These are phyloP conservation scores for Alternaria panax DNA, from an alignment of 2,329 filamentous ascomycete genomes.

Conservation along the genomic window DNA sequence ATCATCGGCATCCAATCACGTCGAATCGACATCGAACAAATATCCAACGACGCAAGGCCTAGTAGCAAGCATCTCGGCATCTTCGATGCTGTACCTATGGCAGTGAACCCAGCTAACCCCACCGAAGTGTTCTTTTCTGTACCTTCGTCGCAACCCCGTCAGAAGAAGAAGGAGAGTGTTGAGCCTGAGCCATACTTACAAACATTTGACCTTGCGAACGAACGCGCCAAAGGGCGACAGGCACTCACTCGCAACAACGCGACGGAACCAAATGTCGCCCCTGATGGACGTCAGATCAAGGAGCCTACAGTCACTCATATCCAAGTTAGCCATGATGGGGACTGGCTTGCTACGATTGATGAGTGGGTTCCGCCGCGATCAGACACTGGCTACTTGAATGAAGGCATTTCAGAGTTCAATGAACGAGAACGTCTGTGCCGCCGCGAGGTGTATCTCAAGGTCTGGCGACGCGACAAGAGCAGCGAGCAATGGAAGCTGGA, in stretches of 20 bases:
- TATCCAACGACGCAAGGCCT: slow-evolving; percentile 30
- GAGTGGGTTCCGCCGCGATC: slow-evolving; percentile 80
- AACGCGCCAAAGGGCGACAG: slow-evolving; percentile 82
- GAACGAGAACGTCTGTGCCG: slow-evolving; percentile 56
- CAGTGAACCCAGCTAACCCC: slow-evolving; percentile 51
- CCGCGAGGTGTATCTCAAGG: slow-evolving; percentile 84
- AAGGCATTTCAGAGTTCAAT: slow-evolving; percentile 50
- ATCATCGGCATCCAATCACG: slow-evolving; percentile 79
- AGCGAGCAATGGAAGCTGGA: slow-evolving; percentile 72
- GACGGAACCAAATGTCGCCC: slow-evolving; percentile 79
- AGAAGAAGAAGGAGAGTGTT: slow-evolving; percentile 24
- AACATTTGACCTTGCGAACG: slow-evolving; percentile 82
- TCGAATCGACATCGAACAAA: slow-evolving; percentile 38
- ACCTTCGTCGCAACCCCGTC: slow-evolving; percentile 59
- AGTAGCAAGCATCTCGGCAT: slow-evolving; percentile 28
- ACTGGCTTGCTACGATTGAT: slow-evolving; percentile 91
- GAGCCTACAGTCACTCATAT: slow-evolving; percentile 82
- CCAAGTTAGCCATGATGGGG: slow-evolving; percentile 78
- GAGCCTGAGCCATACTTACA: slow-evolving; percentile 72
- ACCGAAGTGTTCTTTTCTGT: slow-evolving; percentile 57
- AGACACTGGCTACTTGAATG: slow-evolving; percentile 68
- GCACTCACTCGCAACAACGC: slow-evolving; percentile 87
- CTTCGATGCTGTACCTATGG: slow-evolving; percentile 46
- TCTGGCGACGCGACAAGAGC: slow-evolving; percentile 73
- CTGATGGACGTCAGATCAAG: slow-evolving; percentile 72